Base-by-base conservation (phyloP, 1,139 yeast species). In the Barnettozyma hawaiiensis region DNA sequence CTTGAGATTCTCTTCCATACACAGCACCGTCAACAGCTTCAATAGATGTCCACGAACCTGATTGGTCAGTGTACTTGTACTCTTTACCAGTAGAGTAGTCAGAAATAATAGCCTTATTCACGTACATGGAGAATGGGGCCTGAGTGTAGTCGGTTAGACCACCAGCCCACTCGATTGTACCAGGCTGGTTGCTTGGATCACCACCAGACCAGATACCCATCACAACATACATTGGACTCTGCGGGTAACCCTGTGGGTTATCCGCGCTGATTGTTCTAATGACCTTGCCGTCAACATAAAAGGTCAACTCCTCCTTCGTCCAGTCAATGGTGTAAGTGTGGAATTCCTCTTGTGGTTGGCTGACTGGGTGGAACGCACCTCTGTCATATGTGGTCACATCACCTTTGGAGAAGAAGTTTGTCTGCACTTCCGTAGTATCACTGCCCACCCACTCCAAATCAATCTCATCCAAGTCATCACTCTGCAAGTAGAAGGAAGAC, bases 151-250 rank as follows among this genome's bases (percentile, higher is more conserved):
- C 81, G 12, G 87, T 78, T n/a, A 53, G 51, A 41, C 95, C 95
- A 41, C 95, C 94, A 12, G 94, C 92, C 95, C 95, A 85, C 54
- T 77, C 77, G 46, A 85, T 80, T 8, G 94, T 84, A 29, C 94
- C 95, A 22, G 70, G 64, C 7, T 71, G 69, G 55, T 82, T 82
- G 32, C 67, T 57, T 15, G 86, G 69, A 59, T 82, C 89, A 48
- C 94, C 94, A 47, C 90, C 94, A 16, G 92, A 89, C 94, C 94
- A 84, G 9, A 74, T 57, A 45, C 94, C 94, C 42, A 83, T 70
- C 54, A 67, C 73, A 14, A 85, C 61, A 49, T 70, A 72, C 92
- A 84, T 84, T 28, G 95, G 95, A 15, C 84, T 66, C 61, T 84
- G 89, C 33, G 95, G 95, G 59, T 73, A 85, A 2, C 87, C 89